phyloP scores from a whole-genome alignment of 768 basidiomycete species.

The Xerocomellus intermedius region DNA sequence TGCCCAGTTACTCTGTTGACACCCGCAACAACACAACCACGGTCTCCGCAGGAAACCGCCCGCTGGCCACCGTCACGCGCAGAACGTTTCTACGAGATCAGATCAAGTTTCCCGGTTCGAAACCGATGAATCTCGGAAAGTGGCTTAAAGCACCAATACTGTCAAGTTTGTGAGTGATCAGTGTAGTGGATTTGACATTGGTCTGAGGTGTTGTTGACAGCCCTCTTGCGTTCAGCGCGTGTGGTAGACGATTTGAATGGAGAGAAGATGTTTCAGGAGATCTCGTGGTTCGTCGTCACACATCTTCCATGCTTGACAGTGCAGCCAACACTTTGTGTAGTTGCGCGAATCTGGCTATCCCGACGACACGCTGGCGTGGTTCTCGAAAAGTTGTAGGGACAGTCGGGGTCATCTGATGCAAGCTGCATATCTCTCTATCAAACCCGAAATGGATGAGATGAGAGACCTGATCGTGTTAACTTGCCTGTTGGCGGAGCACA shows the following conservation, averaged over 20 bases:
- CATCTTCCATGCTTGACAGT: not conserved
- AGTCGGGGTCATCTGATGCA: not conserved
- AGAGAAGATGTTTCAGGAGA: not conserved
- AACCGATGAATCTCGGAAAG: constrained; percentile 4
- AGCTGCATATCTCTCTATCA: constrained; percentile 13
- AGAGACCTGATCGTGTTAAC: constrained; percentile 20
- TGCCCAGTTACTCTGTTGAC: constrained; percentile 11
- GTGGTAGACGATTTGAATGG: constrained; percentile 18
- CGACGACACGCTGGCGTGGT: constrained; percentile 7
- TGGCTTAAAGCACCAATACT: constrained; percentile 14
- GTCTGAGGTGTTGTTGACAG: not conserved
- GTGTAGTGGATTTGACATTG: not conserved
- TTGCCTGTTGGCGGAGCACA: constrained; percentile 18
- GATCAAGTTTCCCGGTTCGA: constrained; percentile 12
- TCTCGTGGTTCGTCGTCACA: constrained; percentile 14
- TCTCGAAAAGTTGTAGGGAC: constrained; percentile 3
- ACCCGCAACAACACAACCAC: constrained; percentile 6
- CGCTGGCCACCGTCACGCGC: constrained; percentile 16
- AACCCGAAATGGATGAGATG: constrained; percentile 8
- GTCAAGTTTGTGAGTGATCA: constrained; percentile 12
- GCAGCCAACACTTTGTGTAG: not conserved
- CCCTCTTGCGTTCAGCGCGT: constrained; percentile 8
- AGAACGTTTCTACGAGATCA: constrained; percentile 10
- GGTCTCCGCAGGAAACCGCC: not conserved
- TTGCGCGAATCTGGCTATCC: constrained; percentile 8